Evolutionary conservation across 371 early-diverging fungal species (phyloP), one percentile per base, ranked within the genome.

Genomic region (Zychaea mexicana): DNA sequence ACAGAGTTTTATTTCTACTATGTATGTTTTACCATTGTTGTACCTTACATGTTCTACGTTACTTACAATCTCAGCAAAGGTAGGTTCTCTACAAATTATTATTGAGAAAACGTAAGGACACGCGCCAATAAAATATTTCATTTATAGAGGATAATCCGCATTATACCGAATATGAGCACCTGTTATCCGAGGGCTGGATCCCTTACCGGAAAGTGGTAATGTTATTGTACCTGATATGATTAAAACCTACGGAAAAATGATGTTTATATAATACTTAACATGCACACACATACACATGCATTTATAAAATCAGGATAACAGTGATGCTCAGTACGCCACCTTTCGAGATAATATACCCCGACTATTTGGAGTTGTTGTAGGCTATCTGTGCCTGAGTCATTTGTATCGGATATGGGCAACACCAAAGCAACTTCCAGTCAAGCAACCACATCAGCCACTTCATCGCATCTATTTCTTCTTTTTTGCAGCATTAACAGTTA

Each of bases 241-340:
- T 26, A 24, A 17, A 52, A 52, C 22, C 46, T n/a, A 22, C 19
- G 22, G n/a, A 6, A 46, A 46, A 27, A 15, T 2, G 32, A 7
- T 45, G 42, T 33, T 22, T 30, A 13, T 59, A 56, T 55, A 33
- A 30, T 24, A 24, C 46, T 32, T 26, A 32, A 36, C 49, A 1
- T 36, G 39, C 12, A 46, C 32, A n/a, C 13, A 1, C 6, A 13
- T 32, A n/a, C 64, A 17, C 27, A 30, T 47, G n/a, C 68, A n/a
- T n/a, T n/a, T n/a, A n/a, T n/a, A n/a, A n/a, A n/a, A n/a, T n/a
- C n/a, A 83, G 77, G 97, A 97, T 69, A 89, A 94, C 70, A 91
- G 90, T 55, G 97, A 97, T 72, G 79, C 78, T 1, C 97, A 97
- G 70, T 96, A 92, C 73, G 69, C 82, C 12, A 77, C 81, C 27